Percentiles rank a stretch among this genome's conserved stretches.
phyloP scores from a whole-genome alignment of 805 yeast species.

The Metschnikowia borealis region DNA sequence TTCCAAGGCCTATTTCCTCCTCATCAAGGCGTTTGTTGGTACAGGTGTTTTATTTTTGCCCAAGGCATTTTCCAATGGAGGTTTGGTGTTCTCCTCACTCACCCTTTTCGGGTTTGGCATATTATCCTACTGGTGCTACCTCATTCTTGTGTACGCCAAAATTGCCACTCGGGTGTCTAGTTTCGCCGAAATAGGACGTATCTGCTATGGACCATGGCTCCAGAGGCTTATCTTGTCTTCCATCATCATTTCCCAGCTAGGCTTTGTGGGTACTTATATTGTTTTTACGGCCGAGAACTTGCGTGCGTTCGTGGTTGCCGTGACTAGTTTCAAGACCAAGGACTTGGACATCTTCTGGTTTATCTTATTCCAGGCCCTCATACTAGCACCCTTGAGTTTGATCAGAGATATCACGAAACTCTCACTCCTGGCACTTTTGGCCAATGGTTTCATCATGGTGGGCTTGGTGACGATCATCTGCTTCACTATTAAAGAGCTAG shows the following conservation, averaged over 20 bases:
- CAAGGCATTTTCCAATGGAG: conserved; percentile 69
- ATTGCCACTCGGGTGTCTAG: conserved; percentile 59
- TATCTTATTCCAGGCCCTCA: conserved; percentile 51
- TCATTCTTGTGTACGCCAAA: conserved; percentile 58
- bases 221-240: conserved; percentile 61
- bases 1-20: conserved; percentile 62
- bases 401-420: conserved; percentile 73
- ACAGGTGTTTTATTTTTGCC: conserved; percentile 74
- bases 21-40: conserved; percentile 73
- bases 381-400: conserved; percentile 66
- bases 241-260: conserved; percentile 67
- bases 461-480: conserved; percentile 65
- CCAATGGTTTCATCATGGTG: conserved; percentile 62
- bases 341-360: conserved; percentile 39
- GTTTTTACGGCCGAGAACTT: conserved; percentile 75
- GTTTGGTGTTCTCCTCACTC: conserved; percentile 53
- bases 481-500: conserved; percentile 47
- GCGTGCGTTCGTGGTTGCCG: conserved; percentile 55
- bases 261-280: conserved; percentile 77
- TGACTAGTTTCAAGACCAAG: conserved; percentile 39
- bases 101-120: conserved; percentile 58
- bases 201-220: conserved; percentile 61
- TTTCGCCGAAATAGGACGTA: conserved; percentile 73
- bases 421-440: conserved; percentile 66
- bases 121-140: conserved; percentile 76